Evolutionary conservation across 2,329 filamentous ascomycete genomes (phyloP).

Genomic region (Neoarthrinium moseri): DNA sequence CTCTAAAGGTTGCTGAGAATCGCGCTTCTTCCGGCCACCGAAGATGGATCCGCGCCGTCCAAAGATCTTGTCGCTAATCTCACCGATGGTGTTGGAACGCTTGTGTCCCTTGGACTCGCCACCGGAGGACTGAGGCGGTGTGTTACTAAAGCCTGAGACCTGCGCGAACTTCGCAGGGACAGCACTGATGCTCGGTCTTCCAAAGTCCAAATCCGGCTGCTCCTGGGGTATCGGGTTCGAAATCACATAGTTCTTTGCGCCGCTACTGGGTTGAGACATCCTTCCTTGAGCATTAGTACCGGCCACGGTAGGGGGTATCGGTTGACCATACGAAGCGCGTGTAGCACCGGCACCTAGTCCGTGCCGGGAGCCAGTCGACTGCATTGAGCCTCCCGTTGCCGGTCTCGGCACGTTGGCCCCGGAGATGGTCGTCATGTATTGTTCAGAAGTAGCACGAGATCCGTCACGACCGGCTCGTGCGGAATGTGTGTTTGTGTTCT

Average conservation of each 20-base stretch:
- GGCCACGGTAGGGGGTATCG: conserved; percentile 81
- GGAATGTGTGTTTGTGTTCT: conserved; percentile 43
- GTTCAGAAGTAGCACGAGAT: conserved; percentile 54
- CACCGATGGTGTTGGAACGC: conserved; percentile 74
- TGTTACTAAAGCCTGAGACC: conserved; percentile 56
- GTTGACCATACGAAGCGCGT: conserved; percentile 82
- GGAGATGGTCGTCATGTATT: conserved; percentile 50
- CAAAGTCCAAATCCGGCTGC: conserved; percentile 46
- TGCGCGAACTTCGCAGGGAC: conserved; percentile 58
- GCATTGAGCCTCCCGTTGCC: conserved; percentile 78
- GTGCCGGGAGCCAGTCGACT: conserved; percentile 61
- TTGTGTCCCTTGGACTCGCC: conserved; percentile 57
- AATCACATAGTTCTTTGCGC: conserved; percentile 68
- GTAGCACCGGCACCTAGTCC: conserved; percentile 44
- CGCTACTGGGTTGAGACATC: conserved; percentile 75
- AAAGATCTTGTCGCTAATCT: conserved; percentile 80
- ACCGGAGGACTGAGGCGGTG: conserved; percentile 35
- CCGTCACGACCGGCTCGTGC: conserved; percentile 47
- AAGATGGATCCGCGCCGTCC: conserved; percentile 82
- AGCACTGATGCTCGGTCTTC: conserved; percentile 57
- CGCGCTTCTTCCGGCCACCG: conserved; percentile 47
- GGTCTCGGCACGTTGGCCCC: conserved; percentile 50
- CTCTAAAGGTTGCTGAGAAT: conserved; percentile 33
- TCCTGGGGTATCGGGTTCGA: conserved; percentile 63
- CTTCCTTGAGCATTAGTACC: conserved; percentile 86